Conservation (phyloP, 305 asterid species). For the Fraxinus velutina region DNA sequence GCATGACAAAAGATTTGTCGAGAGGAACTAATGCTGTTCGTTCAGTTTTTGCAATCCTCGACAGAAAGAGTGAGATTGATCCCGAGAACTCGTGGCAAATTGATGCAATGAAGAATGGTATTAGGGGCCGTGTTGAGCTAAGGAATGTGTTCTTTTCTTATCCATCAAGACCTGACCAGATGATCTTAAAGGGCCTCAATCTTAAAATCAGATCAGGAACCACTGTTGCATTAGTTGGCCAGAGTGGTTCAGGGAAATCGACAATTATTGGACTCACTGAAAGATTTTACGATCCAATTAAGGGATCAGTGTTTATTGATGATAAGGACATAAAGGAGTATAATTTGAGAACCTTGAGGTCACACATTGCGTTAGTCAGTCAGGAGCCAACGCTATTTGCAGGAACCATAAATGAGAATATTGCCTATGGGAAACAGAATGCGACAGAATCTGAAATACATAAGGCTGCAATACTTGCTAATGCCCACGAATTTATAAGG, state of each 20-base stretch:
- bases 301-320: conserved; percentile 57
- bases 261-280: conserved; percentile 63
- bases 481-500: conserved; percentile 85
- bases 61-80: conserved; percentile 56
- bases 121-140: conserved; percentile 63
- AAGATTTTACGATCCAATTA: conserved; percentile 66
- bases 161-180: conserved; percentile 72
- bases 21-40: conserved; percentile 77
- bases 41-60: conserved; percentile 66
- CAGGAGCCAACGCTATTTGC: conserved; percentile 78
- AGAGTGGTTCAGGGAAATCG: conserved; percentile 80
- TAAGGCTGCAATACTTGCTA: conserved; percentile 68
- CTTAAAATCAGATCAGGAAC: conserved; percentile 62
- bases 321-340: conserved; percentile 57
- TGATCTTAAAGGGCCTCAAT: conserved; percentile 58
- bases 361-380: conserved; percentile 65
- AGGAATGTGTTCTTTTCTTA: conserved; percentile 58
- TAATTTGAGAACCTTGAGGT: conserved; percentile 55
- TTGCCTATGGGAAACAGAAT: conserved; percentile 52
- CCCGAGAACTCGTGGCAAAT: conserved; percentile 38
- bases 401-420: conserved; percentile 67
- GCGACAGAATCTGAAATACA: conserved; percentile 63
- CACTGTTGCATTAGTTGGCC: conserved; percentile 70
- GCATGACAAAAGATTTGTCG: conserved; percentile 84
- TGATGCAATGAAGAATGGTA: conserved; percentile 32